A percentile compares a stretch with the other conserved stretches of the same genome.
These are phyloP conservation scores for Entoloma clypeatum DNA, from an alignment of 1,284 basidiomycete genomes.

Conservation along the genomic window DNA sequence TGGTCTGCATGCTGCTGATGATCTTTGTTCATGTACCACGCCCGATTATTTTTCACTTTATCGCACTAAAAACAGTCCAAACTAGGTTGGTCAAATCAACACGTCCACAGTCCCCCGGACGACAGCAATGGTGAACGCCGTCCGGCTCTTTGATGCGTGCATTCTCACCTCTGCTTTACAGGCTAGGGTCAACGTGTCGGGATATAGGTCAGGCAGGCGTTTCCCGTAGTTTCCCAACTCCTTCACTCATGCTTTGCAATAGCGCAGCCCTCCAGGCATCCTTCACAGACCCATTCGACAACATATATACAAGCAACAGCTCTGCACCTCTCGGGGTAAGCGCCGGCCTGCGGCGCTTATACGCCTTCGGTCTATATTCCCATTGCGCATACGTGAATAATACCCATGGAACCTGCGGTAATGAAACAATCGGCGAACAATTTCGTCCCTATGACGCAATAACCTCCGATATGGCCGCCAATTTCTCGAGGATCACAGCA, in stretches of 20 bases:
- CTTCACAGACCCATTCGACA: constrained; percentile 54
- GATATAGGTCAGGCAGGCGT: constrained; percentile 52
- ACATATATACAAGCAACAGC: constrained; percentile 66
- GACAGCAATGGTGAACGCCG: constrained; percentile 60
- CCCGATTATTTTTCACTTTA: constrained; percentile 28
- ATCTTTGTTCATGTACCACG: constrained; percentile 73
- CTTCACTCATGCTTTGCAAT: constrained; percentile 9
- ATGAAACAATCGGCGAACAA: constrained; percentile 50
- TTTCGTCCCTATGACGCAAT: constrained; percentile 62
- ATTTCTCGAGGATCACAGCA: constrained; percentile 56
- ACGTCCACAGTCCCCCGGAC: constrained; percentile 65
- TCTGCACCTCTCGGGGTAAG: constrained; percentile 54
- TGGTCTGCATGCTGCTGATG: constrained; percentile 62
- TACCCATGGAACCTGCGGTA: constrained; percentile 61
- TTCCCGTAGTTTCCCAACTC: too few species aligned
- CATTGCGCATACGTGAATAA: constrained; percentile 67
- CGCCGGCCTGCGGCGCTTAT: constrained; percentile 63
- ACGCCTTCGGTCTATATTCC: constrained; percentile 75
- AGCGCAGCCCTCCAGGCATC: constrained; percentile 51
- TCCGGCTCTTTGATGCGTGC: constrained; percentile 4
- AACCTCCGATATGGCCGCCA: constrained; percentile 59
- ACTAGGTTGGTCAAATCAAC: constrained; percentile 81
- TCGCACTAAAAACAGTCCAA: constrained; percentile 18
- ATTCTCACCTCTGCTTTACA: constrained; percentile 29
- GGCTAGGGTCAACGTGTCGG: constrained; percentile 67